Evolutionary conservation across 257 asterid genomes (phyloP), one percentile per base, ranked within the genome.

Genomic region (Pogostemon cablin): DNA sequence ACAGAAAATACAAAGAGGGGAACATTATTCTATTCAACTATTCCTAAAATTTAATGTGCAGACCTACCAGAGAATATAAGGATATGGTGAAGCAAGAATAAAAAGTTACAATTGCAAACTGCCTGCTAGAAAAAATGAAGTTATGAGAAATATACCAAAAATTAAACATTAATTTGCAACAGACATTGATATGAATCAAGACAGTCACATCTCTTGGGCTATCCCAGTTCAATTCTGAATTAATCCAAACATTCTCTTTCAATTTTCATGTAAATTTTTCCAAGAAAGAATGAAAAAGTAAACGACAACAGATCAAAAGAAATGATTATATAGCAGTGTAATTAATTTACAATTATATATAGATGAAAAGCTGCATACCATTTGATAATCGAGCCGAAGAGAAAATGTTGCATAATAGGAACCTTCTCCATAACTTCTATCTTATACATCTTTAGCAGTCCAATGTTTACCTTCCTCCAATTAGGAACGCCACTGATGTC

Each of bases 351-450:
- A 7, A 41, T 55, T 41, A 62, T 7, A 42, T 35, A 6, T 66
- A 71, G 74, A 68, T 47, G 68, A 58, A 64, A 64, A 42, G 48
- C 9, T 5, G 47, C 91, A 49, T 87, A 93, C 98, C 98, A 93
- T 79, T 78, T 81, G 81, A 93, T 90, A 52, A 93, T 85, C 34
- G 96, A 90, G 66, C 97, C 97, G 71, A 93, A 93, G 47, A 93
- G 95, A 67, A 92, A 90, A 80, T 93, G 98, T 47, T 93, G 98
- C 97, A 93, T 93, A 72, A 93, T 90, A 37, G 98, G 98, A 72
- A 93, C 96, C 90, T 93, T 93, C 88, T 85, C 85, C 87, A 93
- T 4, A 62, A 93, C 98, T 78, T 93, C 97, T 48, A 88, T 81
- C 78, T 86, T 90, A 74, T 93, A 93, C 98, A 93, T 93, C 88